phyloP scores from a whole-genome alignment of 352 stramenopile species.

The Phytopythium sindhum region DNA sequence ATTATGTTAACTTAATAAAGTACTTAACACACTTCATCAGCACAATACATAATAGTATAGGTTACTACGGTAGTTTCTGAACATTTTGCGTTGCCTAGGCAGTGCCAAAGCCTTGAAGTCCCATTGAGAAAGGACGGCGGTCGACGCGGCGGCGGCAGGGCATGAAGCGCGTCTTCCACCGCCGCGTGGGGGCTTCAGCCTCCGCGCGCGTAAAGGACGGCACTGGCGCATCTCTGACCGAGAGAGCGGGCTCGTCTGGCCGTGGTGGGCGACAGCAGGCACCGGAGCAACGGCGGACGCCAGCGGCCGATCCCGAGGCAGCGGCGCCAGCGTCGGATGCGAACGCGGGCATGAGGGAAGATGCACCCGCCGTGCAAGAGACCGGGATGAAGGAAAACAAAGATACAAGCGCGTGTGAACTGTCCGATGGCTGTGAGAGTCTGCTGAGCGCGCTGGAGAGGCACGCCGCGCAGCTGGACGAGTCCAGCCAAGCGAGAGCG shows the following conservation, averaged over 20 bases:
- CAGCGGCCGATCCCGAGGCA: background rate
- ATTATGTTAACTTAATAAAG: background rate
- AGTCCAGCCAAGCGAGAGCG: background rate
- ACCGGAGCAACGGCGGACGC: background rate
- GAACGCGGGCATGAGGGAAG: background rate
- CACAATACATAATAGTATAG: background rate
- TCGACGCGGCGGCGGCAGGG: background rate
- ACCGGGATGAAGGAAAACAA: background rate
- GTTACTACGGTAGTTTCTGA: background rate
- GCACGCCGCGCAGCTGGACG: background rate
- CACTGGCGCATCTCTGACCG: conserved; percentile 9
- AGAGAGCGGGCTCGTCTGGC: conserved; percentile 8
- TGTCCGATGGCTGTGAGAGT: background rate
- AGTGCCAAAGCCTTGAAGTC: conserved; percentile 1
- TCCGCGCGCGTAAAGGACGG: conserved; percentile 6
- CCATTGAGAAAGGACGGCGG: background rate
- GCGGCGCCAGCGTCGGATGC: background rate
- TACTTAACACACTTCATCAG: background rate
- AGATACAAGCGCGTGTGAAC: background rate
- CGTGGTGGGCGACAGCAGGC: background rate
- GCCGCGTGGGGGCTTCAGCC: conserved; percentile 1
- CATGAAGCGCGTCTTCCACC: conserved; percentile 66
- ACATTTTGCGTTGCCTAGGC: too few relatives aligned
- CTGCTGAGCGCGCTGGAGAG: background rate
- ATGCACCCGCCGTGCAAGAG: background rate